Conservation (phyloP, 352 stramenopile genomes). For the Phytophthora litchii region DNA sequence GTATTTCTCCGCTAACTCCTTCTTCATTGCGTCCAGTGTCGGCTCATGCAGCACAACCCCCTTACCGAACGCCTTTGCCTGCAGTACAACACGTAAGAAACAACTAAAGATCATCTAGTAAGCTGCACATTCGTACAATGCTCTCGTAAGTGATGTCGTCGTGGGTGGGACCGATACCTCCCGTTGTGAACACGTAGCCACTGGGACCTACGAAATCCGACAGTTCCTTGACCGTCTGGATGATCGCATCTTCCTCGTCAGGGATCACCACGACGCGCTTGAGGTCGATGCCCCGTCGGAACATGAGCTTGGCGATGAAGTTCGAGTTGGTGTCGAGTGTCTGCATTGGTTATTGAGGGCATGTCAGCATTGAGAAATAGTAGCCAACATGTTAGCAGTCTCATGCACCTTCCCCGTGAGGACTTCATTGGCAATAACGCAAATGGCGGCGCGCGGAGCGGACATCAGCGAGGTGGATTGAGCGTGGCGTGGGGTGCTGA, state of each 20-base stretch:
- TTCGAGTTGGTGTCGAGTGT: slow-evolving; percentile 88
- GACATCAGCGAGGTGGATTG: background rate
- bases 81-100: background rate
- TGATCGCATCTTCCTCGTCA: slow-evolving; percentile 78
- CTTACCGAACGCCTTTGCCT: slow-evolving; percentile 73
- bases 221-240: slow-evolving; percentile 72
- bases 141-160: slow-evolving; percentile 90
- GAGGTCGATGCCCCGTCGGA: slow-evolving; percentile 76
- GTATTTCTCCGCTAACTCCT: slow-evolving; percentile 54
- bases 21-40: slow-evolving; percentile 58
- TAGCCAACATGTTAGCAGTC: slow-evolving; percentile 5
- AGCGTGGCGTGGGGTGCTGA: no score
- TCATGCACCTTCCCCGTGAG: slow-evolving; percentile 82
- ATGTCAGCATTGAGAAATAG: background rate
- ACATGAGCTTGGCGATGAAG: slow-evolving; percentile 84
- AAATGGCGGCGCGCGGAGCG: slow-evolving; percentile 65
- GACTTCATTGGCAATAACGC: slow-evolving; percentile 87
- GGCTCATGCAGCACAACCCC: slow-evolving; percentile 70
- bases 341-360: slow-evolving; percentile 27
- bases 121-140: slow-evolving; percentile 8
- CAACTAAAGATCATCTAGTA: slow-evolving; percentile 34
- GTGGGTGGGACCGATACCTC: slow-evolving; percentile 83
- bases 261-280: slow-evolving; percentile 79
- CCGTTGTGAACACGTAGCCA: slow-evolving; percentile 85
- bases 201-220: slow-evolving; percentile 71